Conservation (phyloP, 2,329 filamentous ascomycete genomes). For the Hypoxylon sp. region DNA sequence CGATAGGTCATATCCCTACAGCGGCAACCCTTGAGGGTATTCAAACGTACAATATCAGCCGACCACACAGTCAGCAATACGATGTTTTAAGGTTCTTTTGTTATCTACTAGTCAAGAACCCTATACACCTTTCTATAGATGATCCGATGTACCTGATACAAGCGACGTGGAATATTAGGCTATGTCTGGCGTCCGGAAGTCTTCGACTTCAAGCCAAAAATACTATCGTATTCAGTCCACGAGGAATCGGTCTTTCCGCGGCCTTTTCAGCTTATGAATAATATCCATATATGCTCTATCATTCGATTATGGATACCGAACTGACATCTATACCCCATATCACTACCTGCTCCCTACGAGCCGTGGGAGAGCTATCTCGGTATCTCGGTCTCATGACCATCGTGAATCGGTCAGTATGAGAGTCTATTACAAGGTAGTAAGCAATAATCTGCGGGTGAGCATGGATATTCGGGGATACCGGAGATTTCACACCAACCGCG, state of each 20-base stretch:
- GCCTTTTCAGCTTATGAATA: neutral
- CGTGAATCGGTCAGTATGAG: neutral
- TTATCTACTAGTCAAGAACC: neutral
- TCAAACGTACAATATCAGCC: constrained; percentile 13
- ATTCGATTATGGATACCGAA: neutral
- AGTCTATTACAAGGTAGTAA: neutral
- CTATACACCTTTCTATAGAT: neutral
- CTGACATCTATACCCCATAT: neutral
- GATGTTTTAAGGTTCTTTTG: constrained; percentile 20
- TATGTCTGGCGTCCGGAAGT: neutral
- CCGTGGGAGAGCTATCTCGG: neutral
- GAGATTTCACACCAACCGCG: neutral
- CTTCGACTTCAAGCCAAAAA: neutral
- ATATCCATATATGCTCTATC: neutral
- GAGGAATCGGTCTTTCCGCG: neutral
- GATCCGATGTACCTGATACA: neutral
- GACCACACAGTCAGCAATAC: constrained; percentile 37
- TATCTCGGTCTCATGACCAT: neutral
- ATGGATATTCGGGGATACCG: neutral
- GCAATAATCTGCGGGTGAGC: neutral
- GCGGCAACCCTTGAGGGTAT: neutral
- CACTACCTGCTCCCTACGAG: neutral
- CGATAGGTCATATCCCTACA: neutral
- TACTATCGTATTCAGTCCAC: neutral
- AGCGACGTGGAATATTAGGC: neutral